Percentiles rank a stretch among this genome's conserved stretches.
These are phyloP conservation scores for Cladosporium sp. DNA, from an alignment of 2,329 filamentous ascomycete species.

Conservation along the genomic window DNA sequence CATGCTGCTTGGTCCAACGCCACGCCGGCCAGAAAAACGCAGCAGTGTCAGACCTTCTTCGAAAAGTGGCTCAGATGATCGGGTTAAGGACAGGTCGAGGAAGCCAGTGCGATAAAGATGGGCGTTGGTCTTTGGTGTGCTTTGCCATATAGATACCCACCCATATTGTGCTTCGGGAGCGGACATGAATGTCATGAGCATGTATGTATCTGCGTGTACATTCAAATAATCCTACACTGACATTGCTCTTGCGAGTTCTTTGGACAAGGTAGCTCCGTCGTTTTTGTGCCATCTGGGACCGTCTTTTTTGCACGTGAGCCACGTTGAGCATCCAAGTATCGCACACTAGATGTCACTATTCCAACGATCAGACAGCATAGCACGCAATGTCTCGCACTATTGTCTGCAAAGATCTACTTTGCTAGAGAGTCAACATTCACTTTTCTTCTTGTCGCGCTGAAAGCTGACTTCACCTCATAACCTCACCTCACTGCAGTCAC, in stretches of 20 bases:
- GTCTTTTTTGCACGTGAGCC: too few species aligned
- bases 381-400: too few species aligned
- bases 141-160: background rate
- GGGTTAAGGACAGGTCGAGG: background rate
- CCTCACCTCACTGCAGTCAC: background rate
- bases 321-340: too few species aligned
- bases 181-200: background rate
- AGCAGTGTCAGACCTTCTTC: background rate
- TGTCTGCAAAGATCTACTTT: too few species aligned
- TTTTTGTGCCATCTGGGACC: too few species aligned
- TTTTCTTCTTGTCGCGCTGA: background rate
- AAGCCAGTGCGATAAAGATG: background rate
- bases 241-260: background rate
- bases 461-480: background rate
- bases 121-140: background rate
- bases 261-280: background rate
- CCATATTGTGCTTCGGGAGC: background rate
- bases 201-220: background rate
- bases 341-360: too few species aligned
- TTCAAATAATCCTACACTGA: background rate
- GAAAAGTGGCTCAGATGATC: constrained; percentile 3
- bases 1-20: constrained; percentile 18
- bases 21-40: constrained; percentile 2
- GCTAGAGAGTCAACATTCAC: background rate
- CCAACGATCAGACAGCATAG: too few species aligned